These are phyloP conservation scores for Malus hybrid DNA, from an alignment of 331 rosid species.

Conservation along the genomic window DNA sequence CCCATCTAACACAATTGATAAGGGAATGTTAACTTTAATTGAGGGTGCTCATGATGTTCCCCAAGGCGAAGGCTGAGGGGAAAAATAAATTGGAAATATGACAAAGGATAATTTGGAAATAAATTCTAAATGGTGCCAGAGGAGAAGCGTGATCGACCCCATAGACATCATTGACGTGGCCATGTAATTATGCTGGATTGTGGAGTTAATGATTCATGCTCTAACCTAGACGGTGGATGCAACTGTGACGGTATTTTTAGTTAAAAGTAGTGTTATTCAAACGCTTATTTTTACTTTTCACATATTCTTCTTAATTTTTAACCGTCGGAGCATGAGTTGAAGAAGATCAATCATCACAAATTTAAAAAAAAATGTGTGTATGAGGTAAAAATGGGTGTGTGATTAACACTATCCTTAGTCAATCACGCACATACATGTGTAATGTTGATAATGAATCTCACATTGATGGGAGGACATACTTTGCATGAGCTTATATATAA, in stretches of 20 bases:
- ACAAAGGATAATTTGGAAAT: not conserved
- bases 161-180: not conserved
- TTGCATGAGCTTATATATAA: too few relatives aligned
- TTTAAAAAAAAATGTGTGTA: too few relatives aligned
- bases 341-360: too few relatives aligned
- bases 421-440: too few relatives aligned
- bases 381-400: too few relatives aligned
- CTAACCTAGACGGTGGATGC: not conserved
- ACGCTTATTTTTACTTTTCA: too few relatives aligned
- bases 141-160: not conserved
- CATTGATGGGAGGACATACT: too few relatives aligned
- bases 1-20: not conserved
- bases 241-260: too few relatives aligned
- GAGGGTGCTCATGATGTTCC: constrained; percentile 11
- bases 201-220: constrained; percentile 53
- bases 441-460: too few relatives aligned
- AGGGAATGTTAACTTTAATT: not conserved
- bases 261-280: too few relatives aligned
- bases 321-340: too few relatives aligned
- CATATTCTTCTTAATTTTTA: fast-evolving
- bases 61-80: not conserved
- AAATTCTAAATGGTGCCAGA: not conserved
- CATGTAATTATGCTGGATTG: constrained; percentile 61
- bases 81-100: not conserved
- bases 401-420: too few relatives aligned